Evolutionary conservation across 2,329 filamentous ascomycete genomes (phyloP).

Genomic region (Sclerotinia sclerotiorum): DNA sequence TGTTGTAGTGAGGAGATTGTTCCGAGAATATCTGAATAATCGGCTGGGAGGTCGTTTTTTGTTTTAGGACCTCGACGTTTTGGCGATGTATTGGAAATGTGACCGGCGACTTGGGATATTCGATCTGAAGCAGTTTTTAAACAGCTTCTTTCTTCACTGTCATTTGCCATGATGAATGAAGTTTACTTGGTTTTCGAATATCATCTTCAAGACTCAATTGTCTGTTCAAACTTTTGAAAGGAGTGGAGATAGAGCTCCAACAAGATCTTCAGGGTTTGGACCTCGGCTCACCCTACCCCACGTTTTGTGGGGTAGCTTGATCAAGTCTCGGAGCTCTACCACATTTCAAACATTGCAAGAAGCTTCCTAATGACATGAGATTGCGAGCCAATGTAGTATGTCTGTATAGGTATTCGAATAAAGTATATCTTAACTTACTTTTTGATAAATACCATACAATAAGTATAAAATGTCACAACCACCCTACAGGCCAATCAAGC

Average conservation of each 20-base stretch:
- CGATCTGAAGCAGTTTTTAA: constrained; percentile 36
- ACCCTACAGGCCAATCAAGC: constrained; percentile 44
- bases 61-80: constrained; percentile 36
- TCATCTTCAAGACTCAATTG: not conserved
- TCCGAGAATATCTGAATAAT: constrained; percentile 61
- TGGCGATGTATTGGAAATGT: constrained; percentile 37
- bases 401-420: not conserved
- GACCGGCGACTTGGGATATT: constrained; percentile 38
- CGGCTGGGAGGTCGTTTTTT: constrained; percentile 51
- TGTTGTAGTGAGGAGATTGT: constrained; percentile 53
- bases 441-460: too few species aligned
- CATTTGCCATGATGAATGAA: constrained; percentile 25
- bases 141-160: constrained; percentile 20
- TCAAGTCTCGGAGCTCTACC: not conserved
- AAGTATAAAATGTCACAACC: not conserved
- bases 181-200: not conserved
- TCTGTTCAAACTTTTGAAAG: not conserved
- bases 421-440: not conserved
- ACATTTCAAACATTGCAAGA: not conserved
- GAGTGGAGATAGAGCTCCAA: not conserved
- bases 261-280: constrained; percentile 8
- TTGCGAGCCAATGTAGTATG: not conserved
- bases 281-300: constrained; percentile 16
- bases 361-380: too few species aligned
- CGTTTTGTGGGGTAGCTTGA: not conserved